Conservation (phyloP, 345 rosid species). For the Clausena lansium region DNA sequence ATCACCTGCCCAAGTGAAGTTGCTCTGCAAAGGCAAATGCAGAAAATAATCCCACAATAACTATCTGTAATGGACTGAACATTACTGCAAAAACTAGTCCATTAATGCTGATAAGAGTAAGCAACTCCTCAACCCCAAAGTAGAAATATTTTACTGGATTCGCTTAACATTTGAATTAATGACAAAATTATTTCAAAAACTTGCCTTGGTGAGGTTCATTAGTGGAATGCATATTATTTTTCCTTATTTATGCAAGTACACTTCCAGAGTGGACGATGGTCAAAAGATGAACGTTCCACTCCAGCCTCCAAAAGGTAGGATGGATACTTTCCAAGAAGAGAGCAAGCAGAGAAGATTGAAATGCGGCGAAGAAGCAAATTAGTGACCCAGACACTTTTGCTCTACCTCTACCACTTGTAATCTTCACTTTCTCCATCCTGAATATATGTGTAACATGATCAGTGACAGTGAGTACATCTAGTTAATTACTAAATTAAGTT, state of each 20-base stretch:
- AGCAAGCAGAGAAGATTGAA: conserved; percentile 40
- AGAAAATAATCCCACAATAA: conserved; percentile 40
- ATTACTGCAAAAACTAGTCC: conserved; percentile 49
- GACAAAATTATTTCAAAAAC: too few relatives aligned
- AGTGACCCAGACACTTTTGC: conserved; percentile 36
- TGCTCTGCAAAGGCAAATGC: conserved; percentile 44
- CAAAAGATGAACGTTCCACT: conserved; percentile 40
- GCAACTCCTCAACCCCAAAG: too few relatives aligned
- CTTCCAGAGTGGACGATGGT: conserved; percentile 38
- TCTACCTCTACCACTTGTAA: conserved; percentile 25
- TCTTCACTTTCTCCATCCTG: conserved; percentile 49
- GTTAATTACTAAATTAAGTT: too few relatives aligned
- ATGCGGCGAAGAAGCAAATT: conserved; percentile 44
- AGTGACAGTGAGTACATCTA: too few relatives aligned
- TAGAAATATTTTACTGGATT: too few relatives aligned
- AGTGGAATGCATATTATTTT: too few relatives aligned
- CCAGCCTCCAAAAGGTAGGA: conserved; percentile 36
- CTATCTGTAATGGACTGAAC: conserved; percentile 33
- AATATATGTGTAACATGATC: too few relatives aligned
- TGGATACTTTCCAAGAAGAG: conserved; percentile 34
- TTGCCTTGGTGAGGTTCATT: too few relatives aligned
- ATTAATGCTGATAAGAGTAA: conserved; percentile 17
- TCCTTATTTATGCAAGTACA: neutral
- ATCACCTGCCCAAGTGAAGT: conserved; percentile 40
- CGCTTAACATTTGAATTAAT: too few relatives aligned